phyloP scores from a whole-genome alignment of 2,329 filamentous ascomycete species.

The Xylariaceae sp. region DNA sequence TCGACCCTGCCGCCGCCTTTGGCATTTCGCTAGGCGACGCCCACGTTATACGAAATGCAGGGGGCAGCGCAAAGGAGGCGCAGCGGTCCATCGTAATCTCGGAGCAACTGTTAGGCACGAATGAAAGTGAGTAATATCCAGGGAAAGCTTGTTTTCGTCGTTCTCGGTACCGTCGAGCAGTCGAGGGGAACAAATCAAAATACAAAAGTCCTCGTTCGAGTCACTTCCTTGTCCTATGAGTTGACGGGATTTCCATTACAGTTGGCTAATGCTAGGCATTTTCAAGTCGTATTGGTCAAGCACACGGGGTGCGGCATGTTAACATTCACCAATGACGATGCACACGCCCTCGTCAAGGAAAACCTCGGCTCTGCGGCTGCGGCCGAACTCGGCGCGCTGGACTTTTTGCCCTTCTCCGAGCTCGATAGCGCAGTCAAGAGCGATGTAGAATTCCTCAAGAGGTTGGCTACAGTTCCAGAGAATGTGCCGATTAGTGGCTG shows the following conservation, averaged over 20 bases:
- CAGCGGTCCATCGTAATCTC: slow-evolving; percentile 74
- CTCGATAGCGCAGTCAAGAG: slow-evolving; percentile 60
- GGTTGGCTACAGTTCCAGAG: slow-evolving; percentile 55
- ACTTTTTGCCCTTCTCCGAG: slow-evolving; percentile 64
- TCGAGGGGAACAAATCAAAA: too few species aligned
- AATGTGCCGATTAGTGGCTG: slow-evolving; percentile 63
- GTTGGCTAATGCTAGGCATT: background rate
- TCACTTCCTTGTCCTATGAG: background rate
- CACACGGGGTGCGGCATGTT: slow-evolving; percentile 73
- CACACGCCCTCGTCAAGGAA: slow-evolving; percentile 50
- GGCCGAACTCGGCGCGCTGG: slow-evolving; percentile 43
- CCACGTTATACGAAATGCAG: slow-evolving; percentile 73
- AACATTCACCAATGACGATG: slow-evolving; percentile 59
- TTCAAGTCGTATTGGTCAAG: slow-evolving; percentile 62
- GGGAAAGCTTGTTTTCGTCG: background rate
- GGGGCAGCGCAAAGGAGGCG: slow-evolving; percentile 62
- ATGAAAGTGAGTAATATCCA: slow-evolving; percentile 46
- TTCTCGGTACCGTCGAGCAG: too few species aligned
- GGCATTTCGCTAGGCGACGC: slow-evolving; percentile 71
- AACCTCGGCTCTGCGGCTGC: slow-evolving; percentile 53
- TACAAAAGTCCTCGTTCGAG: too few species aligned
- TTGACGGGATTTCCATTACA: background rate
- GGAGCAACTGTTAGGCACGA: slow-evolving; percentile 71
- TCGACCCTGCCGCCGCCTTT: slow-evolving; percentile 64
- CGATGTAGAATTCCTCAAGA: slow-evolving; percentile 62